A percentile compares a stretch with the other conserved stretches of the same genome.
Conservation (phyloP, 1,284 basidiomycete species). For the Sphaerobolus stellatus region DNA sequence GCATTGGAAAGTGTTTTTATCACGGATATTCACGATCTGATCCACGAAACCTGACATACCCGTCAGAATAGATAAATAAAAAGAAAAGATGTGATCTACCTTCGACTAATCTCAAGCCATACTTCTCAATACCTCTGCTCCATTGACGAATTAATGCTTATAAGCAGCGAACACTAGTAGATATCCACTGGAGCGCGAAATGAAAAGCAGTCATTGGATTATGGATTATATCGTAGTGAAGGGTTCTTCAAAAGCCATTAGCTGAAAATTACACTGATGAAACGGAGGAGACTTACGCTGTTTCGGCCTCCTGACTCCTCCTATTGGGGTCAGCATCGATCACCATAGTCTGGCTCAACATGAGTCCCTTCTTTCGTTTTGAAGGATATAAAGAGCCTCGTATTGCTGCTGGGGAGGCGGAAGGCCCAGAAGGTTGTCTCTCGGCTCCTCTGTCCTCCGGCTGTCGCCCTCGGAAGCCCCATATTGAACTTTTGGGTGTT, state of each 20-base stretch:
- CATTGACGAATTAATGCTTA: slow-evolving; percentile 88
- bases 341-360: slow-evolving; percentile 84
- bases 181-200: slow-evolving; percentile 97
- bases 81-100: slow-evolving; percentile 27
- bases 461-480: slow-evolving; percentile 9
- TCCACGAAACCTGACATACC: slow-evolving; percentile 61
- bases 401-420: slow-evolving; percentile 33
- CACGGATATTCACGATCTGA: slow-evolving; percentile 79
- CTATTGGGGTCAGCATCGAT: slow-evolving; percentile 84
- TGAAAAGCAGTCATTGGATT: slow-evolving; percentile 91
- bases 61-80: background rate
- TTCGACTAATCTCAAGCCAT: slow-evolving; percentile 91
- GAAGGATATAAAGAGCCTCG: slow-evolving; percentile 39
- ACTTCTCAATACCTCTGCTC: slow-evolving; percentile 83
- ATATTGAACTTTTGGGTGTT: slow-evolving; percentile 51
- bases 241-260: slow-evolving; percentile 38
- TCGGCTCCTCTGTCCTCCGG: slow-evolving; percentile 6
- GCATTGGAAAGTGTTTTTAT: slow-evolving; percentile 85
- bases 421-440: background rate
- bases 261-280: background rate
- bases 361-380: slow-evolving; percentile 62
- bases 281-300: slow-evolving; percentile 5
- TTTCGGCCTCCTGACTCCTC: slow-evolving; percentile 84
- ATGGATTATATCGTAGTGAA: slow-evolving; percentile 92
- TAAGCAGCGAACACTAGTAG: slow-evolving; percentile 92